Base-by-base conservation (phyloP, 352 stramenopile species). In the Pythium guiyangense region DNA sequence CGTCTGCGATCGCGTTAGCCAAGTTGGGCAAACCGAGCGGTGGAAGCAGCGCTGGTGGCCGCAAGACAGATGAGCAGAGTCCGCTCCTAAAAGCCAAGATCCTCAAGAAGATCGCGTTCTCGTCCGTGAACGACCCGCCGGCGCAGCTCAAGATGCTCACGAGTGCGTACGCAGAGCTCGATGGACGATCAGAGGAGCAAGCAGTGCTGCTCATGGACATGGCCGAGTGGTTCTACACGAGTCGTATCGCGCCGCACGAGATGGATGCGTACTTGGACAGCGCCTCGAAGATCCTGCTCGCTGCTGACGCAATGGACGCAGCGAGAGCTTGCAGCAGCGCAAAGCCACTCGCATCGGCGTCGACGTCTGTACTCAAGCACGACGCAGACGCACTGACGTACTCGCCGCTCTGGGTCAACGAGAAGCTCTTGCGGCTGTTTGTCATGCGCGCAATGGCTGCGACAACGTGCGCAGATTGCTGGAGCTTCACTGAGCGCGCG, bases 181-280 rank as follows among this genome's bases (percentile, higher is more conserved):
- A 80, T 9, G 79, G 69, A 15, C 72, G 68, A 27, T 42, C 68
- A 15, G 86, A 96, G 60, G 73, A 89, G 48, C 77, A 88, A 49
- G 62, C 77, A 10, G 45, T 87, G 17, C 57, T 88, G 25, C 57
- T 95, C 18, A 57, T 96, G 0, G 86, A 96, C 43, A 79, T 96
- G 49, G 86, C 79, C 5, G 88, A 97, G 59, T 97, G 86, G 86
- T 56, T 96, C 25, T 79, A 82, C 53, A 82, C 84, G 1, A 87
- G 89, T 40, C 73, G 80, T 3, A 74, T 92, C 34, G 68, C 82
- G 0, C 47, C 60, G 20, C 60, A 86, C 52, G 85, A 92, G 29
- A 68, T 77, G 1, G 54, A 80, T 1, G 48, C 67, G 11, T 77
- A 92, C 60, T 49, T 95, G 8, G 66, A 88, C n/a, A 71, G 59